Evolutionary conservation across 1,284 basidiomycete species (phyloP).

Genomic region (Boletus subluridellus): DNA sequence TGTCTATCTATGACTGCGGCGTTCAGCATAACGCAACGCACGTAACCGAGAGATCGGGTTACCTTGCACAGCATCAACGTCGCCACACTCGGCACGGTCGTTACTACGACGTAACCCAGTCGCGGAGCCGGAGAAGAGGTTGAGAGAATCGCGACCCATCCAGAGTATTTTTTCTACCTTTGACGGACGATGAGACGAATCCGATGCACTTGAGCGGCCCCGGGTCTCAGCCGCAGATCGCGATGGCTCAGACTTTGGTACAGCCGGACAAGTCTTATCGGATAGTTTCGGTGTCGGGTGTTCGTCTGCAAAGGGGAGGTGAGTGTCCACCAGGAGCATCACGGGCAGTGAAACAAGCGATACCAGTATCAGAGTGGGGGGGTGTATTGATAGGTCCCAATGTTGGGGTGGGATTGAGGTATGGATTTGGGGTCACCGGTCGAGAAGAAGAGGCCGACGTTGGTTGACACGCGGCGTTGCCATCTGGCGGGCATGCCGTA

Average conservation of each 20-base stretch:
- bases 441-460: slow-evolving; percentile 18
- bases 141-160: slow-evolving; percentile 32
- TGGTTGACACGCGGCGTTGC: not conserved
- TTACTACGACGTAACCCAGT: slow-evolving; percentile 12
- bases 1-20: slow-evolving; percentile 16
- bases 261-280: slow-evolving; percentile 1
- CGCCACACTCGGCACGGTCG: slow-evolving; percentile 16
- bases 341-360: not conserved
- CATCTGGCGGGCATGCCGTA: slow-evolving; percentile 2
- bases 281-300: slow-evolving; percentile 14
- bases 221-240: slow-evolving; percentile 9
- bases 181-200: slow-evolving; percentile 6
- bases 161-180: slow-evolving; percentile 35
- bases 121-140: slow-evolving; percentile 23
- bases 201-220: not conserved
- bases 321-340: not conserved
- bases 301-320: slow-evolving; percentile 12
- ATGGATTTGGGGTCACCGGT: slow-evolving; percentile 30
- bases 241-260: not conserved
- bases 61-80: slow-evolving; percentile 26
- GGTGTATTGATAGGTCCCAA: slow-evolving; percentile 8
- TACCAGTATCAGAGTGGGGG: slow-evolving; percentile 17
- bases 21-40: not conserved
- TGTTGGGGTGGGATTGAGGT: slow-evolving; percentile 30
- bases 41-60: slow-evolving; percentile 2